These are phyloP conservation scores for Rosa lucieae DNA, from an alignment of 306 rosid genomes.

Conservation along the genomic window DNA sequence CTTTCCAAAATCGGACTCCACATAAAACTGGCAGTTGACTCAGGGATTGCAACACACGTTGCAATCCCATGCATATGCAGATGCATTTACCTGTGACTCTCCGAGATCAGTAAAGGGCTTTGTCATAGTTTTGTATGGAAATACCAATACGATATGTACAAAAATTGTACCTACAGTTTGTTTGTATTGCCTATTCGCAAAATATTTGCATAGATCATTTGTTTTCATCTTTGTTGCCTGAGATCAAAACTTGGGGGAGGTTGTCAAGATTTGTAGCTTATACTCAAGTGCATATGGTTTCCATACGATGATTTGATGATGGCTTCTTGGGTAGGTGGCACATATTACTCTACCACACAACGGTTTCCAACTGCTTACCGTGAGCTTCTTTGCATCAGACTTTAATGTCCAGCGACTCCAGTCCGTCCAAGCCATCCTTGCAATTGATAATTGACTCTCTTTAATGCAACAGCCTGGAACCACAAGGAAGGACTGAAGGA, in stretches of 20 bases:
- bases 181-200: no score
- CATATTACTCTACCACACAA: conserved; percentile 32
- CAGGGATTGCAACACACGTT: no score
- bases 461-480: conserved; percentile 40
- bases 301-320: background rate
- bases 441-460: conserved; percentile 23
- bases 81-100: no score
- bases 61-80: no score
- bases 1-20: no score
- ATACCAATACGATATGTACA: no score
- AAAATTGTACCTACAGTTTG: no score
- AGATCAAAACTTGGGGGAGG: background rate
- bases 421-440: conserved; percentile 19
- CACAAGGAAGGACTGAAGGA: conserved; percentile 2
- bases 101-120: no score
- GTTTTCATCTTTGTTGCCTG: no score
- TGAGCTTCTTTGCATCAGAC: conserved; percentile 39
- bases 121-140: no score
- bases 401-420: conserved; percentile 36
- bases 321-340: conserved; percentile 36
- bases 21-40: no score
- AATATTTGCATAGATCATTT: no score
- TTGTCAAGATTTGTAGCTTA: background rate
- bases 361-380: conserved; percentile 50
- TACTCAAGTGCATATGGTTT: background rate